phyloP scores from a whole-genome alignment of 139 green algal species.

The Chara braunii region DNA sequence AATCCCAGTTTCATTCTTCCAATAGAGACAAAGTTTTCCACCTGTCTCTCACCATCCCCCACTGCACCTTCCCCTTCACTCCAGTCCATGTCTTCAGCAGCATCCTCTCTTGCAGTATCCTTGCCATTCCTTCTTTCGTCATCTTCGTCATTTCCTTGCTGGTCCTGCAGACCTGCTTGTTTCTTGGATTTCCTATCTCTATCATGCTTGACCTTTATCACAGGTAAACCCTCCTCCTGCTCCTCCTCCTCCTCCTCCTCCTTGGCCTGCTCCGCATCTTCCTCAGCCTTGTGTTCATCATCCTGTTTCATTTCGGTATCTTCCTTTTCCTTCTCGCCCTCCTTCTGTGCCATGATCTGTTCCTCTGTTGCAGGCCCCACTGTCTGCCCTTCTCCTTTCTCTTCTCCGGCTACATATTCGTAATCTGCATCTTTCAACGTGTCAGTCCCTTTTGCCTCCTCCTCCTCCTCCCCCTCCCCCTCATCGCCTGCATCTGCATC shows the following conservation, averaged over 20 bases:
- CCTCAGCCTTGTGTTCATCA: constrained; percentile 7
- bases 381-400: constrained; percentile 46
- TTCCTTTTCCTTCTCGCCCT: constrained; percentile 9
- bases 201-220: constrained; percentile 4
- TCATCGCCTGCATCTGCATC: constrained; percentile 55
- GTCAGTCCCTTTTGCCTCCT: neutral
- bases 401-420: constrained; percentile 23
- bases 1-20: too few relatives aligned
- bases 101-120: too few relatives aligned
- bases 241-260: constrained; percentile 14
- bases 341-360: constrained; percentile 50
- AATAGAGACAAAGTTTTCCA: neutral
- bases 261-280: too few relatives aligned
- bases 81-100: neutral
- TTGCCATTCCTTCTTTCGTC: too few relatives aligned
- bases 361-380: constrained; percentile 83
- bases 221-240: neutral
- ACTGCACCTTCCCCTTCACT: neutral
- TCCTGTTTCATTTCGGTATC: constrained; percentile 21
- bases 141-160: too few relatives aligned
- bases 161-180: too few relatives aligned
- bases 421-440: constrained; percentile 29
- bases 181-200: neutral
- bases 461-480: constrained; percentile 9
- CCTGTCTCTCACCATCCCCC: neutral